Conservation (phyloP, 192 early-diverging fungal species). For the Phlyctochytrium arcticum region DNA sequence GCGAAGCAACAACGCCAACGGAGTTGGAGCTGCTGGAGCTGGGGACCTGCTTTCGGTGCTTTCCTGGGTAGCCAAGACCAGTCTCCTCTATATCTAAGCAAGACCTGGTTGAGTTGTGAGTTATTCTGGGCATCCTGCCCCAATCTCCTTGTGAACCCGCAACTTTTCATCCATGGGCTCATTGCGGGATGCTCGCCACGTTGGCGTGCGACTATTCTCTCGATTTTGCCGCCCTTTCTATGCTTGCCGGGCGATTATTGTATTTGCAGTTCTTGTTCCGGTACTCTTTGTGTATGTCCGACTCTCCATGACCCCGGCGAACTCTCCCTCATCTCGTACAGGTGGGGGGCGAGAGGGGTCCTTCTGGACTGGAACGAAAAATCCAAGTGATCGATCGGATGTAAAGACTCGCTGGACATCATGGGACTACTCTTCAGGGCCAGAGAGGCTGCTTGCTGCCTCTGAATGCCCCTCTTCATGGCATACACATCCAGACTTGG, state of each 20-base stretch:
- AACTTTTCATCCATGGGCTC: too few relatives aligned
- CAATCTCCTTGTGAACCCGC: too few relatives aligned
- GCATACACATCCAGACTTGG: neutral
- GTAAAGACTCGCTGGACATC: conserved; percentile 10
- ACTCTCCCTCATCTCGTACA: too few relatives aligned
- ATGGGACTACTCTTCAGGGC: neutral
- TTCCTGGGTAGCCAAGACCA: too few relatives aligned
- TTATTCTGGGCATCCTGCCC: too few relatives aligned
- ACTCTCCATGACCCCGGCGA: neutral
- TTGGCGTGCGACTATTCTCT: neutral
- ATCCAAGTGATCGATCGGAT: neutral
- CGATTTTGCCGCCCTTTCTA: conserved; percentile 6
- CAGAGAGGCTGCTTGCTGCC: neutral
- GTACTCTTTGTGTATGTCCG: neutral
- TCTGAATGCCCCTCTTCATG: neutral
- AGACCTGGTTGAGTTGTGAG: too few relatives aligned
- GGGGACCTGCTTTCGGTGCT: too few relatives aligned
- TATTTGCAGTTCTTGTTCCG: neutral
- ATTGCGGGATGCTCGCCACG: neutral
- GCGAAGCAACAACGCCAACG: too few relatives aligned
- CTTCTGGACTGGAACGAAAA: neutral
- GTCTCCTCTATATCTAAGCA: too few relatives aligned
- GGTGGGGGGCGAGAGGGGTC: too few relatives aligned
- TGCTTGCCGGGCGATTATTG: neutral
- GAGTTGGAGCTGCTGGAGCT: too few relatives aligned